phyloP scores from a whole-genome alignment of 2,329 filamentous ascomycete species.

The Epichloe uncinata region DNA sequence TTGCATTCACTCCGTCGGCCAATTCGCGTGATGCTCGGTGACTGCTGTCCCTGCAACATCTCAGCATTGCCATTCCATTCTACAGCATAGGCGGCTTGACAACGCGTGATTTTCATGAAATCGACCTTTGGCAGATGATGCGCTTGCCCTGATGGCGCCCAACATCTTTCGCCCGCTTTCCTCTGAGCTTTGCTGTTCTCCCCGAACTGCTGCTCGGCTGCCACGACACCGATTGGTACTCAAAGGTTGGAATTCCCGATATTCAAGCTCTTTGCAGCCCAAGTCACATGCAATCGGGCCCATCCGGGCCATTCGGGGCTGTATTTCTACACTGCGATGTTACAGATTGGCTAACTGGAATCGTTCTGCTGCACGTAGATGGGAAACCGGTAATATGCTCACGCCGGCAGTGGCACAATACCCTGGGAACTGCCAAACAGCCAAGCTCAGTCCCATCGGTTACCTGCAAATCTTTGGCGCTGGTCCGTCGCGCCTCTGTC shows the following conservation, averaged over 20 bases:
- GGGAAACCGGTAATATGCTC: conserved; percentile 10
- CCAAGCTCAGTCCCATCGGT: conserved; percentile 15
- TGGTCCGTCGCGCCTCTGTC: conserved; percentile 27
- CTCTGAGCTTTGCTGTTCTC: conserved; percentile 17
- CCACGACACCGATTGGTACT: conserved; percentile 12
- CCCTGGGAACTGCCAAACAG: conserved; percentile 15
- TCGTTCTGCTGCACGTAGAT: conserved; percentile 4
- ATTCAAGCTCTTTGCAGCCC: background rate
- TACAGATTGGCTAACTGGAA: background rate
- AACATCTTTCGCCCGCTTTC: conserved; percentile 21
- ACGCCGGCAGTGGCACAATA: conserved; percentile 27
- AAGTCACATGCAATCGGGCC: background rate
- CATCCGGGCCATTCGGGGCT: background rate
- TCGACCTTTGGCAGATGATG: conserved; percentile 16
- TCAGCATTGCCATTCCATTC: no score
- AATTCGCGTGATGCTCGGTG: no score
- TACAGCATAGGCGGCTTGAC: background rate
- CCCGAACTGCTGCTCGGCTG: conserved; percentile 13
- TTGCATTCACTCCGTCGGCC: no score
- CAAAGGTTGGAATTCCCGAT: conserved; percentile 9
- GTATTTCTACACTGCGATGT: background rate
- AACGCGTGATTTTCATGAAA: background rate
- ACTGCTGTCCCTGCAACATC: no score
- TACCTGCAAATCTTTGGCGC: conserved; percentile 20
- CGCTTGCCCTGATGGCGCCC: conserved; percentile 20